These are phyloP conservation scores for Fusarium metavorans DNA, from an alignment of 2,329 filamentous ascomycete species.

Conservation along the genomic window DNA sequence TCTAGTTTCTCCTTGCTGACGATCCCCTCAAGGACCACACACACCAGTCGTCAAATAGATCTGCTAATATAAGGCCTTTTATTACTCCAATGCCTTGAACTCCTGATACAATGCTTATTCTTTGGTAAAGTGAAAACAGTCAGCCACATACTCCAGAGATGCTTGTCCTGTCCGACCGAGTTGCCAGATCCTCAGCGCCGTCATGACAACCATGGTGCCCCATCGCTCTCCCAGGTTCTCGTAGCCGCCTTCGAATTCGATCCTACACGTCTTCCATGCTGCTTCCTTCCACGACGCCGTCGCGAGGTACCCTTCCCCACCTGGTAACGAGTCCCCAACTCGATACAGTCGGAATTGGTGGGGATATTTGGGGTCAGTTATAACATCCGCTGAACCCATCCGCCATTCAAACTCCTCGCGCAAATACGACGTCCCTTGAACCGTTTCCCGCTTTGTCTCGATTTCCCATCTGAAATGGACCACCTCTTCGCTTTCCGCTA, in stretches of 20 bases:
- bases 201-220: constrained; percentile 35
- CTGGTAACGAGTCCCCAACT: constrained; percentile 11
- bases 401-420: constrained; percentile 36
- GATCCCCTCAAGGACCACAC: not conserved
- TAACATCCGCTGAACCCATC: constrained; percentile 24
- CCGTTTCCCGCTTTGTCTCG: constrained; percentile 21
- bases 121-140: constrained; percentile 7
- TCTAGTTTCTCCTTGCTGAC: not conserved
- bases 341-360: constrained; percentile 38
- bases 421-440: constrained; percentile 18
- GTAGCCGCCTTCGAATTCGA: constrained; percentile 32
- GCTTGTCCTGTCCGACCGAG: constrained; percentile 35
- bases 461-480: constrained; percentile 33
- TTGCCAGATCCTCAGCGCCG: constrained; percentile 36
- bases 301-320: constrained; percentile 18
- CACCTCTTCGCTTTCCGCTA: constrained; percentile 24
- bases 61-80: not conserved
- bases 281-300: constrained; percentile 36
- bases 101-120: constrained; percentile 1
- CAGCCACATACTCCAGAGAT: constrained; percentile 32
- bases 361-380: constrained; percentile 26
- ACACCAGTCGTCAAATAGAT: not conserved
- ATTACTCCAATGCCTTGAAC: constrained; percentile 1
- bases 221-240: constrained; percentile 26
- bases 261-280: constrained; percentile 36